These are phyloP conservation scores for Sungouiozyma ichnusensis DNA, from an alignment of 805 yeast genomes.

Conservation along the genomic window DNA sequence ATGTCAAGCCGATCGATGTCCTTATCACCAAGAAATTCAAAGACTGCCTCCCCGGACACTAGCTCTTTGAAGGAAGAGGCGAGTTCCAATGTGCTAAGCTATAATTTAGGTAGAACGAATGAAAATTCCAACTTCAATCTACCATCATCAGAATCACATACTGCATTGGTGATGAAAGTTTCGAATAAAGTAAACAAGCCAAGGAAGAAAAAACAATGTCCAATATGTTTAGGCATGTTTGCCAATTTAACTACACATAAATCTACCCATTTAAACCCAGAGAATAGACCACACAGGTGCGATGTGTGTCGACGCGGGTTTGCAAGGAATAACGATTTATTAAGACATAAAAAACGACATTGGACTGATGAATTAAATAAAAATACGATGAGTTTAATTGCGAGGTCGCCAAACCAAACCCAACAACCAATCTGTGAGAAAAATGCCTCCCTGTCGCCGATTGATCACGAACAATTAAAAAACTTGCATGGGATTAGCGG, in stretches of 20 bases:
- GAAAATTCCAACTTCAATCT: background rate
- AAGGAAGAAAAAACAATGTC: constrained; percentile 62
- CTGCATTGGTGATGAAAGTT: background rate
- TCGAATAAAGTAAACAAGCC: constrained; percentile 29
- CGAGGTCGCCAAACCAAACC: background rate
- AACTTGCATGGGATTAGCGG: constrained; percentile 25
- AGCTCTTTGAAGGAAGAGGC: background rate
- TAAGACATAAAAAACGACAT: constrained; percentile 79
- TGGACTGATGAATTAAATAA: constrained; percentile 43
- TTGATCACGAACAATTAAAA: constrained; percentile 18
- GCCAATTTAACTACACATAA: constrained; percentile 77
- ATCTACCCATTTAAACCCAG: constrained; percentile 64
- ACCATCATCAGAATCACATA: background rate
- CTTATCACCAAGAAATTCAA: background rate
- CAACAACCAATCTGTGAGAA: background rate
- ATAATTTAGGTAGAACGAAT: background rate
- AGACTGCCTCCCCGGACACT: background rate
- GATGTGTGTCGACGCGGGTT: constrained; percentile 73
- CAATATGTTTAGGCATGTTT: constrained; percentile 55
- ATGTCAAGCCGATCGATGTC: background rate
- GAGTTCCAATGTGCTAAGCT: background rate
- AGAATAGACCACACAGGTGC: constrained; percentile 70
- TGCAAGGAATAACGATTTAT: constrained; percentile 77
- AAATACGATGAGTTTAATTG: background rate
- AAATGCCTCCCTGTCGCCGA: background rate